Conservation (phyloP, 352 stramenopile genomes). For the Thraustochytrium sp. region DNA sequence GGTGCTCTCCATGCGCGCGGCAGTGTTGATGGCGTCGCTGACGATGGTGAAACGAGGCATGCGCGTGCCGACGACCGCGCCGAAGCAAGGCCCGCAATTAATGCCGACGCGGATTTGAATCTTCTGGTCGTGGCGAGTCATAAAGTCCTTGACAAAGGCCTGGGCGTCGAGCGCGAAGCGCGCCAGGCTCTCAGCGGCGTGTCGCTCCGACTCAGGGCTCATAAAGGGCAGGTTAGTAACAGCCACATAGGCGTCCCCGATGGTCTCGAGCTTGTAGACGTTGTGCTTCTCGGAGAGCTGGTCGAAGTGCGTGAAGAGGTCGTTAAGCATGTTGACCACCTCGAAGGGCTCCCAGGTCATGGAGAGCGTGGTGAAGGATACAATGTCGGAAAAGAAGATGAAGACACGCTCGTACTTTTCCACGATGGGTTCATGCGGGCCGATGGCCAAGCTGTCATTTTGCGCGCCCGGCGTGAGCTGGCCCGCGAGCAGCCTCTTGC, state of each 20-base stretch:
- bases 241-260: slow-evolving; percentile 83
- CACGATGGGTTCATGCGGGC: slow-evolving; percentile 50
- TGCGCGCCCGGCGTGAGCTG: too few species aligned
- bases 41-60: slow-evolving; percentile 88
- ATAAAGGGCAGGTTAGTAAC: slow-evolving; percentile 74
- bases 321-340: slow-evolving; percentile 79
- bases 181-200: slow-evolving; percentile 53
- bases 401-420: slow-evolving; percentile 48
- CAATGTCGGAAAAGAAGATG: slow-evolving; percentile 83
- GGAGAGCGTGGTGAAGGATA: slow-evolving; percentile 81
- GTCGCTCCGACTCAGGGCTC: slow-evolving; percentile 62
- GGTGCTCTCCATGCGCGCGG: slow-evolving; percentile 78
- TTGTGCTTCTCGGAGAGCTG: slow-evolving; percentile 80
- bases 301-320: slow-evolving; percentile 82
- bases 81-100: slow-evolving; percentile 77
- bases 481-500: neutral
- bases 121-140: slow-evolving; percentile 52
- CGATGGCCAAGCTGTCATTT: neutral
- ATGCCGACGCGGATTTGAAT: slow-evolving; percentile 82
- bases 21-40: slow-evolving; percentile 82
- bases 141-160: slow-evolving; percentile 48
- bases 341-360: slow-evolving; percentile 69
- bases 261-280: slow-evolving; percentile 87
- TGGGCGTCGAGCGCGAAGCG: slow-evolving; percentile 55
- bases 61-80: slow-evolving; percentile 75